These are phyloP conservation scores for Panicum miliaceum DNA, from an alignment of 176 grass and related monocot species.

Conservation along the genomic window DNA sequence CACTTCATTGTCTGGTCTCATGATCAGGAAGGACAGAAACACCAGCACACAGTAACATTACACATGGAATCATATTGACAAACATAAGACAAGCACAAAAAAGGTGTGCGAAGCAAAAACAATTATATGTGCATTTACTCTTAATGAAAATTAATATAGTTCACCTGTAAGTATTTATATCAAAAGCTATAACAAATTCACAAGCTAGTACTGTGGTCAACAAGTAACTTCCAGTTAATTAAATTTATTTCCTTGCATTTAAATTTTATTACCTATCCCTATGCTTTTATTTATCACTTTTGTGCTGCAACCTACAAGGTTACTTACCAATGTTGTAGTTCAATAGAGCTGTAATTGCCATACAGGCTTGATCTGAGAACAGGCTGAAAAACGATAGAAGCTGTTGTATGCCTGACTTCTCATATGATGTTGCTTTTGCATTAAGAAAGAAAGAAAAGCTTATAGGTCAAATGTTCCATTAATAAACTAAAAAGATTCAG, in stretches of 20 bases:
- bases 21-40: constrained; percentile 21
- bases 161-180: not conserved
- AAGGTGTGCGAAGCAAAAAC: not conserved
- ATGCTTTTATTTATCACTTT: not conserved
- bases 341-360: constrained; percentile 58
- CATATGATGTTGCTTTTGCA: constrained; percentile 67
- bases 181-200: not conserved
- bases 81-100: not conserved
- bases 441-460: not conserved
- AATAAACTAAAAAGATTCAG: not conserved
- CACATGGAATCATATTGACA: not conserved
- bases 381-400: constrained; percentile 49
- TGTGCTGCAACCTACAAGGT: not conserved
- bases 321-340: constrained; percentile 66
- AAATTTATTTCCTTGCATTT: not conserved
- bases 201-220: not conserved
- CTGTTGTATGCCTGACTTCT: constrained; percentile 58
- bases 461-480: not conserved
- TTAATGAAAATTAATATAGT: not conserved
- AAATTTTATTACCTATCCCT: not conserved
- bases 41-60: not conserved
- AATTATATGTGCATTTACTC: not conserved
- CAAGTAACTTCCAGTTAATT: not conserved
- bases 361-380: constrained; percentile 41
- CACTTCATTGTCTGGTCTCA: constrained; percentile 60